Percentiles rank a stretch among this genome's conserved stretches.
These are phyloP conservation scores for Paraconiothyrium brasiliense DNA, from an alignment of 2,329 filamentous ascomycete species.

Conservation along the genomic window DNA sequence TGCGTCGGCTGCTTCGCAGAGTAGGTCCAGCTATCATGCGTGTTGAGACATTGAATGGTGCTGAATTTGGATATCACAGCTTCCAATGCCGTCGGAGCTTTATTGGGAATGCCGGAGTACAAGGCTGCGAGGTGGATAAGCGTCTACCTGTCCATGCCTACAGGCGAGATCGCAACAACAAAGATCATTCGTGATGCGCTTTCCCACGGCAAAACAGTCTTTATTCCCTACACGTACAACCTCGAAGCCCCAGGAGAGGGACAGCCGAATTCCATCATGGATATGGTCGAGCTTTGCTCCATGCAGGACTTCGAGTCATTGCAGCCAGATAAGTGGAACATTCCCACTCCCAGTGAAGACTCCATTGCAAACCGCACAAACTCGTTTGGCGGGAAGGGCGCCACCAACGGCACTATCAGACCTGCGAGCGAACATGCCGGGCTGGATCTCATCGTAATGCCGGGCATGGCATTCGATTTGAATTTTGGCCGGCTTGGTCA, in stretches of 20 bases:
- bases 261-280: conserved; percentile 79
- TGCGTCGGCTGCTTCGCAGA: conserved; percentile 74
- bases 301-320: conserved; percentile 81
- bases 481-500: conserved; percentile 83
- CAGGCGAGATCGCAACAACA: conserved; percentile 84
- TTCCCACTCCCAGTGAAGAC: conserved; percentile 79
- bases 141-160: conserved; percentile 93
- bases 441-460: conserved; percentile 88
- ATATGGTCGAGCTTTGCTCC: conserved; percentile 85
- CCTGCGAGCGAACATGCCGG: conserved; percentile 46
- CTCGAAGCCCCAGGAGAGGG: conserved; percentile 51
- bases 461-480: conserved; percentile 89
- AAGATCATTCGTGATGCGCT: conserved; percentile 85
- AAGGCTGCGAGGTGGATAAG: conserved; percentile 77
- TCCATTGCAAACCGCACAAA: conserved; percentile 75
- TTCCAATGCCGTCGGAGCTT: conserved; percentile 67
- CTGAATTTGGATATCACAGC: conserved; percentile 59
- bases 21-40: conserved; percentile 62
- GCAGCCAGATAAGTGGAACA: conserved; percentile 86
- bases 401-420: conserved; percentile 50
- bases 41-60: neutral
- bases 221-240: conserved; percentile 87
- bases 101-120: conserved; percentile 78
- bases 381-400: conserved; percentile 73
- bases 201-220: conserved; percentile 80